A percentile compares a stretch with the other conserved stretches of the same genome.
These are phyloP conservation scores for Lithocarpus polystachyus DNA, from an alignment of 306 rosid genomes.

Conservation along the genomic window DNA sequence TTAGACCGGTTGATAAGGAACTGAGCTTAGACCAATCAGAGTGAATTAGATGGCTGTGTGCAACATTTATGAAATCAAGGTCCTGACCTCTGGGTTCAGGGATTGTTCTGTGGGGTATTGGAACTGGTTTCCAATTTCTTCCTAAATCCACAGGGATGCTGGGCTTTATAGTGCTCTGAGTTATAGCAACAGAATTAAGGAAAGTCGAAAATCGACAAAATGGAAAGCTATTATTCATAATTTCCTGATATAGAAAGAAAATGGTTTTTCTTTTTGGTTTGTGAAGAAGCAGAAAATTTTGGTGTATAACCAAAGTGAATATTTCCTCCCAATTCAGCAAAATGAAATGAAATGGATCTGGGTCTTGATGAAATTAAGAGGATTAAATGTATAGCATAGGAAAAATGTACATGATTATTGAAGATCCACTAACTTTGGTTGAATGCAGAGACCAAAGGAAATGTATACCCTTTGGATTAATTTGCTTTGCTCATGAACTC, in stretches of 20 bases:
- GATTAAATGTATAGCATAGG: no score
- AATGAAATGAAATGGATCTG: no score
- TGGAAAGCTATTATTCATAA: not conserved
- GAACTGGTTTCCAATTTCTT: conserved; percentile 29
- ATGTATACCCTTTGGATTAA: no score
- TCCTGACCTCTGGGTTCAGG: conserved; percentile 70
- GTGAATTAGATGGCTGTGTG: conserved; percentile 67
- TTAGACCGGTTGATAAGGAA: conserved; percentile 42
- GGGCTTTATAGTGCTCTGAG: conserved; percentile 17
- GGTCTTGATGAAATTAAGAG: no score
- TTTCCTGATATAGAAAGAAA: not conserved
- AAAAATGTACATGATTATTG: no score
- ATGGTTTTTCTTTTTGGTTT: not conserved
- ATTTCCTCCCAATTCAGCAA: no score
- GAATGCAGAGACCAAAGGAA: no score
- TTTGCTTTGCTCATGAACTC: no score
- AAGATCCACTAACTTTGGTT: no score
- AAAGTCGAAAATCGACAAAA: conserved; percentile 42
- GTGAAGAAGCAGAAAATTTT: no score
- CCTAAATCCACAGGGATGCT: conserved; percentile 8
- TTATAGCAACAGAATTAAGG: conserved; percentile 21
- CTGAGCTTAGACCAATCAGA: conserved; percentile 71
- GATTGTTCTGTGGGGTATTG: conserved; percentile 66
- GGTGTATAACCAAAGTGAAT: no score
- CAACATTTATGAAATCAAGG: conserved; percentile 73